Conservation (phyloP, 768 basidiomycete genomes). For the Pleurotus platypus region DNA sequence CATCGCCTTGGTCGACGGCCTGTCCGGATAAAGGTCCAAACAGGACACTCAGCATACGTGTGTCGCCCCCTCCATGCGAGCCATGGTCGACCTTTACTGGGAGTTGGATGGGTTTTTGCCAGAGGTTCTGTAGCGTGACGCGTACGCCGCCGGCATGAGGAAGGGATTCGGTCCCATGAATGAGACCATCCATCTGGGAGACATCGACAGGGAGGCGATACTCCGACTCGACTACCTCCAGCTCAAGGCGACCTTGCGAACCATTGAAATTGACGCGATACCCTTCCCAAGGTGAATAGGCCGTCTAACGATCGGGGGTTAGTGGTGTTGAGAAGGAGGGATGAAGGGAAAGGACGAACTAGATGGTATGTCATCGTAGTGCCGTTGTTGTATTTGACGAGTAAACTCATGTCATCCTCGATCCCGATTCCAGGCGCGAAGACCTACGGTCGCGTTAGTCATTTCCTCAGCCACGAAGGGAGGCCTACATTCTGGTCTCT, state of each 20-base stretch:
- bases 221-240: slow-evolving; percentile 45
- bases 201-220: slow-evolving; percentile 26
- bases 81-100: slow-evolving; percentile 37
- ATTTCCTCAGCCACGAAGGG: neutral
- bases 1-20: slow-evolving; percentile 34
- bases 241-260: slow-evolving; percentile 45
- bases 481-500: slow-evolving; percentile 42
- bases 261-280: slow-evolving; percentile 54
- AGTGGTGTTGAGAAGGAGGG: neutral
- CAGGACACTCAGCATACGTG: slow-evolving; percentile 41
- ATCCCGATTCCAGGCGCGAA: slow-evolving; percentile 40
- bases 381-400: slow-evolving; percentile 43
- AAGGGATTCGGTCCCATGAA: slow-evolving; percentile 32
- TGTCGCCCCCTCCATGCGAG: slow-evolving; percentile 51
- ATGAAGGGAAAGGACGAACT: slow-evolving; percentile 19
- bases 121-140: slow-evolving; percentile 41
- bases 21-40: slow-evolving; percentile 44
- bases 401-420: slow-evolving; percentile 49
- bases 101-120: slow-evolving; percentile 37
- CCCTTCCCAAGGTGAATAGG: slow-evolving; percentile 43
- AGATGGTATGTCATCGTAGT: slow-evolving; percentile 52
- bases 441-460: slow-evolving; percentile 20
- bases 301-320: slow-evolving; percentile 22
- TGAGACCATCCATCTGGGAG: slow-evolving; percentile 26
- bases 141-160: slow-evolving; percentile 39